Percentiles rank a stretch among this genome's conserved stretches.
These are phyloP conservation scores for Talaromyces funiculosus DNA, from an alignment of 2,329 filamentous ascomycete genomes.

Conservation along the genomic window DNA sequence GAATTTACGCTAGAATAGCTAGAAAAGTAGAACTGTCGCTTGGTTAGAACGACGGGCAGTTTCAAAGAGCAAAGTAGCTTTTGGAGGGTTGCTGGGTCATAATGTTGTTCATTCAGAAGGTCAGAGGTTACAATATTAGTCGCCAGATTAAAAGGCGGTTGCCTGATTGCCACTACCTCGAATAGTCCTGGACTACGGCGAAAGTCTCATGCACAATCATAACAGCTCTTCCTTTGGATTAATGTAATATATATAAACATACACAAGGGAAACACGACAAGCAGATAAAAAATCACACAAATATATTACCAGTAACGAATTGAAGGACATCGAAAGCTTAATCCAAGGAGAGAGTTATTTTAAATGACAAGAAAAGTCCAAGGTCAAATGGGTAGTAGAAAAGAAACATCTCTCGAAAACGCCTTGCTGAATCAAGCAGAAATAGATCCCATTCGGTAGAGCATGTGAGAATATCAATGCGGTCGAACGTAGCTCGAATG, in stretches of 20 bases:
- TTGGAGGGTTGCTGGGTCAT: too few relatives aligned
- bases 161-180: too few relatives aligned
- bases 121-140: too few relatives aligned
- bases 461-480: not conserved
- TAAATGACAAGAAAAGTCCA: constrained; percentile 8
- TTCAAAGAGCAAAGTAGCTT: too few relatives aligned
- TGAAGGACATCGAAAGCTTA: not conserved
- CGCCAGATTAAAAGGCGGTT: too few relatives aligned
- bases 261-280: not conserved
- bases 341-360: constrained; percentile 9
- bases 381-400: not conserved
- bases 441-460: not conserved
- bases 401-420: constrained; percentile 3
- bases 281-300: not conserved
- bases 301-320: constrained; percentile 11
- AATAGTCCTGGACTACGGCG: too few relatives aligned
- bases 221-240: constrained; percentile 4
- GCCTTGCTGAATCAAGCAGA: constrained; percentile 7
- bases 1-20: too few relatives aligned
- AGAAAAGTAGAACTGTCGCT: too few relatives aligned
- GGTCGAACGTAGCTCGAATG: not conserved
- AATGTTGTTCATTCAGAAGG: too few relatives aligned
- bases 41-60: too few relatives aligned
- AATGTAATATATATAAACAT: constrained; percentile 2
- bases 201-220: too few relatives aligned